Evolutionary conservation across 2,329 filamentous ascomycete genomes (phyloP).

Genomic region (Canariomyces notabilis): DNA sequence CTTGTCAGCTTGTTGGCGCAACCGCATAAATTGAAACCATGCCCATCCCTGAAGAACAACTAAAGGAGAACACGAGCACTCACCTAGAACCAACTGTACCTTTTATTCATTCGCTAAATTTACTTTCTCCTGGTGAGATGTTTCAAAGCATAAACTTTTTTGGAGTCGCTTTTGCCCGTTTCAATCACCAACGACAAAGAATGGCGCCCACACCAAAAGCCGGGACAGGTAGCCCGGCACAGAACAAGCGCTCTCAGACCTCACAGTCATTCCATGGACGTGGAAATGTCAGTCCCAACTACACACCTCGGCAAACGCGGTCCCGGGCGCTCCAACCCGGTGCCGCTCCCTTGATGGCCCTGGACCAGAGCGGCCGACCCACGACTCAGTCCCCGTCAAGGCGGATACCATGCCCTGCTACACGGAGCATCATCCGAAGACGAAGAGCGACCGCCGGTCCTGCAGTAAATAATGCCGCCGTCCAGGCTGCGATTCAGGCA

Average conservation of each 20-base stretch:
- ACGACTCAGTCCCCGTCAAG: neutral
- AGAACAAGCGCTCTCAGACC: neutral
- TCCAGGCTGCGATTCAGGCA: neutral
- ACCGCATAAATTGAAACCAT: neutral
- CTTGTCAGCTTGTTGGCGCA: too few relatives aligned
- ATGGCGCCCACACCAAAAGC: neutral
- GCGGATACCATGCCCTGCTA: neutral
- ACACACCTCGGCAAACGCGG: slow-evolving; percentile 3
- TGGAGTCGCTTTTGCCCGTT: neutral
- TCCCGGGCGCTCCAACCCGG: neutral
- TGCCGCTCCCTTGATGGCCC: neutral
- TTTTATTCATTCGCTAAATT: neutral
- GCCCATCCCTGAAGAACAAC: neutral
- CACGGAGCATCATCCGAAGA: neutral
- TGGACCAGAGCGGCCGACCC: neutral
- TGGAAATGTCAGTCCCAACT: neutral
- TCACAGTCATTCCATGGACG: neutral
- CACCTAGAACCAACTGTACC: neutral
- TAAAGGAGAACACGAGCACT: neutral
- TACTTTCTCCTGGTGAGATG: neutral
- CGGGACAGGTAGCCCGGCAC: neutral
- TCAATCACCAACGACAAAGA: neutral
- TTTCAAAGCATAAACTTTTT: neutral
- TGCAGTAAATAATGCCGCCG: too few relatives aligned
- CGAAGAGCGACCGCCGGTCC: neutral